Evolutionary conservation across 2,329 filamentous ascomycete genomes (phyloP), one percentile per base, ranked within the genome.

Genomic region (Lachnellula suecica): DNA sequence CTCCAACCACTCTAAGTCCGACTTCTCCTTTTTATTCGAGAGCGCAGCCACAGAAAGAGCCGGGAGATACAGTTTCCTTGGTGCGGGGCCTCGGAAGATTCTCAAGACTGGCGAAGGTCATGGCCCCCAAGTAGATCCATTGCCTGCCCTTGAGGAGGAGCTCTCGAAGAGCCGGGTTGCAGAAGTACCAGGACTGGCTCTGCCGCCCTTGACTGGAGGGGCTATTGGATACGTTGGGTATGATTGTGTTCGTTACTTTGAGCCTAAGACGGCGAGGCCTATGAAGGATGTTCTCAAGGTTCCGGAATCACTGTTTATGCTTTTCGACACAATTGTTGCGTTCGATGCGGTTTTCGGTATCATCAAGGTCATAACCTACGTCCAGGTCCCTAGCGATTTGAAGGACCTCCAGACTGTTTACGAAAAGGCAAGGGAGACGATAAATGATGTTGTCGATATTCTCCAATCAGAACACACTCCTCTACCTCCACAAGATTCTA

Each of bases 201-300:
- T 99, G 34, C 94, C 94, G 47, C 89, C 90, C 23, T 76, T 99
- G 73, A 90, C 89, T 0, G 94, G 92, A 37, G 94, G 94, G 45
- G 94, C 92, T 11, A 91, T 99, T 64, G 94, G 94, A 54, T 99
- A 97, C 70, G 91, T 97, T 5, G 92, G 92, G 48, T 99, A 99
- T 68, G 94, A 99, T 70, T 99, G 94, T 71, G 90, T 99, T 64
- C 86, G 87, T 67, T 97, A 97, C 73, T 99, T 99, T 63, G 94
- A 99, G 77, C 94, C 94, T 56, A 95, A 92, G 79, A 97, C 94
- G n/a, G 86, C 85, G 23, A 83, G 91, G 45, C 84, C 90, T 2
- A 84, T 97, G 77, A 87, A 94, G 71, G 94, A 99, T 71, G 81
- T 95, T 25, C 79, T 97, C 20, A 76, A 87, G 54, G 89, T 97